Conservation (phyloP, 2,329 filamentous ascomycete species). For the Aspergillus luchuensis region DNA sequence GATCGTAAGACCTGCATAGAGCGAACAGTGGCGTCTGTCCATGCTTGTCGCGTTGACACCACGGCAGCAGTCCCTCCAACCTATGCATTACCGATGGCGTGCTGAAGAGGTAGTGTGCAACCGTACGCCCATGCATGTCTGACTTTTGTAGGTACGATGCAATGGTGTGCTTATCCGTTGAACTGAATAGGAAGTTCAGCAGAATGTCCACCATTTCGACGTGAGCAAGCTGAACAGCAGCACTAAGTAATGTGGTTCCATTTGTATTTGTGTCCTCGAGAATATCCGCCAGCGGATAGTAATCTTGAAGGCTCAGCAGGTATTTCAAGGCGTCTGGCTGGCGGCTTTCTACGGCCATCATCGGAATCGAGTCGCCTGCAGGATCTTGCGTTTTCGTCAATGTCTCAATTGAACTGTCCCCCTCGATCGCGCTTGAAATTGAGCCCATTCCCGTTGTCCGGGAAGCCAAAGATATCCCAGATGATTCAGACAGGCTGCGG, state of each 20-base stretch:
- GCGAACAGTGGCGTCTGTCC: conserved; percentile 98
- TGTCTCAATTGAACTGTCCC: conserved; percentile 78
- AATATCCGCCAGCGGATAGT: conserved; percentile 71
- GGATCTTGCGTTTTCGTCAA: conserved; percentile 59
- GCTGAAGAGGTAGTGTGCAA: conserved; percentile 96
- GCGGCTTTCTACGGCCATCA: conserved; percentile 79
- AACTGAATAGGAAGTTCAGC: conserved; percentile 68
- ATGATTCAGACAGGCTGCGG: conserved; percentile 83
- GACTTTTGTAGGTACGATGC: conserved; percentile 70
- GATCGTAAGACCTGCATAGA: conserved; percentile 91
- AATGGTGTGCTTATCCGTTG: conserved; percentile 59
- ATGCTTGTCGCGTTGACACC: conserved; percentile 90
- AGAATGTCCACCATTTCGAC: conserved; percentile 73
- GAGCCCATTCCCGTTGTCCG: conserved; percentile 77
- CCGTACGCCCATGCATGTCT: conserved; percentile 82
- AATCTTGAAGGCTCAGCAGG: conserved; percentile 73
- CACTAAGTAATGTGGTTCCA: conserved; percentile 83
- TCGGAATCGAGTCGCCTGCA: conserved; percentile 78
- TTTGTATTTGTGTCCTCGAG: conserved; percentile 86
- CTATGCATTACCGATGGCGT: conserved; percentile 75
- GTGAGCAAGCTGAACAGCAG: conserved; percentile 84
- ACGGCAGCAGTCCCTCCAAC: conserved; percentile 78
- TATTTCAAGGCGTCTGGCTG: conserved; percentile 75
- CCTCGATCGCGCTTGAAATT: conserved; percentile 71
- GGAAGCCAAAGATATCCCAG: conserved; percentile 79